A percentile compares a stretch with the other conserved stretches of the same genome.
Conservation (phyloP, 163 green algal species). For the Chloromonas sp. region DNA sequence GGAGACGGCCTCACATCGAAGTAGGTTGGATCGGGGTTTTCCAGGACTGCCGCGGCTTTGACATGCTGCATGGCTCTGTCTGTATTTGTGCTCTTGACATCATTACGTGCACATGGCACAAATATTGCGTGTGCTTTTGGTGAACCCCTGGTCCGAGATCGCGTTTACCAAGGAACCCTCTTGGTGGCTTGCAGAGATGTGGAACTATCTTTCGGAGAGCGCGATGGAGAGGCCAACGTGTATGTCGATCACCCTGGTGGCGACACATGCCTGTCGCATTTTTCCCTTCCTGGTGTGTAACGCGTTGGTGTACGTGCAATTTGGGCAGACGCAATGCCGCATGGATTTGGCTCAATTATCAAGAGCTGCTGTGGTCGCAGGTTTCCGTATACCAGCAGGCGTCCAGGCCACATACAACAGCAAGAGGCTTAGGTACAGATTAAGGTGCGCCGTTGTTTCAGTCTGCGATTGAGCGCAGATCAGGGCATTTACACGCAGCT, state of each 20-base stretch:
- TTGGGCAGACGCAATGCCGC: not conserved
- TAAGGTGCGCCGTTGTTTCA: constrained; percentile 2
- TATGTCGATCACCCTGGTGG: not conserved
- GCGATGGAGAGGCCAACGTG: not conserved
- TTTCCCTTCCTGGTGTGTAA: not conserved
- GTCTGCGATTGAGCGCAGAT: not conserved
- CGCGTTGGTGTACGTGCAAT: not conserved
- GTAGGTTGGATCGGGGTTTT: no score
- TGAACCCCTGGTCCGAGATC: no score
- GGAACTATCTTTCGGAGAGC: not conserved
- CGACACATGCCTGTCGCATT: not conserved
- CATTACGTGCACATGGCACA: no score
- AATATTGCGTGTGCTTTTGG: no score
- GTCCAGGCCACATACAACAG: constrained; percentile 15
- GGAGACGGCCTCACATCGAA: no score
- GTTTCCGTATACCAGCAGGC: not conserved
- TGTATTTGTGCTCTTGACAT: no score
- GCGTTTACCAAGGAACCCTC: no score
- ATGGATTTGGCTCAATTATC: not conserved
- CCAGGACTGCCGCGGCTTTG: no score
- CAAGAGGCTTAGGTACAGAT: constrained; percentile 10
- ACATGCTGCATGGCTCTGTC: no score
- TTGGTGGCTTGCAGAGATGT: not conserved
- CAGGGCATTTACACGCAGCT: not conserved
- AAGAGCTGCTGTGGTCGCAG: not conserved